Base-by-base conservation (phyloP, 345 rosid species). In the Eucalyptus brandiana region DNA sequence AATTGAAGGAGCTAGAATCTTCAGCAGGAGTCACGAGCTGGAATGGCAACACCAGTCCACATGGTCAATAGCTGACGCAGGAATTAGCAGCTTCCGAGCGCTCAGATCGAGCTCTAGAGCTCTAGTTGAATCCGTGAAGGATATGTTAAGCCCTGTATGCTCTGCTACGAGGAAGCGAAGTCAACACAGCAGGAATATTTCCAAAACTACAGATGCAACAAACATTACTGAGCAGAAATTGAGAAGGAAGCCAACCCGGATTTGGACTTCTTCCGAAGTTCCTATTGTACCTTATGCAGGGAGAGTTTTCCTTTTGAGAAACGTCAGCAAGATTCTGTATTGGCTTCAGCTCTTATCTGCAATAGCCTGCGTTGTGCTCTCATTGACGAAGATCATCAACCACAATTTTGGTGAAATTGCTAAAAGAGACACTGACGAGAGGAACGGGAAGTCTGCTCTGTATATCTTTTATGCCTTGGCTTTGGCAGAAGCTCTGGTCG, bases 201-300 rank as follows among this genome's bases (percentile, higher is more conserved):
- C 58, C 12, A 50, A 76, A 34, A 69, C 45, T 93, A 88, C 40
- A 37, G 72, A 88, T 76, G 89, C 88, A 12, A 49, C 60, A 32
- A 87, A 90, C 60, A 2, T 17, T 17, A 50, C 9, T n/a, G 91
- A 87, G 65, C 87, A 88, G 49, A 93, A 89, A 87, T 72, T 87
- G 40, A 87, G 87, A 62, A 90, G 91, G 88, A 88, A 90, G 67
- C 88, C 88, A 17, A 93, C 92, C 11, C 88, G 94, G 50, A 92
- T 93, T 49, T 95, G 99, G 97, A 92, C 87, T 81, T 92, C 93
- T 88, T 94, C 96, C 17, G 97, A 97, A 48, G 97, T 95, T 85
- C 98, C 97, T 45, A 92, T 97, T 56, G 90, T 97, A 45, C 97
- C 99, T 0, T 97, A 95, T 83, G 95, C 91, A 34, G 91, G 87